Evolutionary conservation across 345 rosid species (phyloP).

Genomic region (Carallia pectinifolia): DNA sequence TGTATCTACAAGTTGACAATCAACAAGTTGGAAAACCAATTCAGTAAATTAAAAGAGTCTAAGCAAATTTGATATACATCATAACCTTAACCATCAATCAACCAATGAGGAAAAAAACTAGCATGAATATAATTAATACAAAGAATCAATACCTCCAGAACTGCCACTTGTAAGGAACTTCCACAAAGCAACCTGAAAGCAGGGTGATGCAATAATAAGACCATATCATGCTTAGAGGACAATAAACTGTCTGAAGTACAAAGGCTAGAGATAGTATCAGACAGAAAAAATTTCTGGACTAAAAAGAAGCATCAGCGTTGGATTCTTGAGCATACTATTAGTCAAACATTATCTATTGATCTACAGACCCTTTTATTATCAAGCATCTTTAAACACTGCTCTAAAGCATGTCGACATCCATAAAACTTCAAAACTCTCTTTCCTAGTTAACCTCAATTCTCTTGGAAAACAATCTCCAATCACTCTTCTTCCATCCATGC

Average conservation of each 20-base stretch:
- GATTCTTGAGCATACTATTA: no score
- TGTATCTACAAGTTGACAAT: conserved; percentile 55
- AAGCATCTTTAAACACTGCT: no score
- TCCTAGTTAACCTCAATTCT: no score
- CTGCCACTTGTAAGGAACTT: conserved; percentile 56
- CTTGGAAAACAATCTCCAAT: no score
- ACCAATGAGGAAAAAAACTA: background rate
- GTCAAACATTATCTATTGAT: no score
- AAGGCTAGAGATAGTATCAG: background rate
- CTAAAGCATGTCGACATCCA: no score
- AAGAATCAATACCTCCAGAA: conserved; percentile 48
- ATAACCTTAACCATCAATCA: background rate
- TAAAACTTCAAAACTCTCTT: no score
- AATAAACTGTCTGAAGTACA: background rate
- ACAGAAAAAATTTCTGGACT: background rate
- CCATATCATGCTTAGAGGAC: conserved; percentile 6
- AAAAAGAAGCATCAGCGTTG: background rate
- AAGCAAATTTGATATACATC: background rate
- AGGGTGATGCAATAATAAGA: background rate
- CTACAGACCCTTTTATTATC: no score
- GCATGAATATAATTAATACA: background rate
- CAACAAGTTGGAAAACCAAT: conserved; percentile 1
- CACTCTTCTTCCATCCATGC: no score
- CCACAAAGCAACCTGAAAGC: conserved; percentile 88
- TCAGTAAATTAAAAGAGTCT: background rate